Conservation (phyloP, 192 early-diverging fungal species). For the Gigaspora rosea region DNA sequence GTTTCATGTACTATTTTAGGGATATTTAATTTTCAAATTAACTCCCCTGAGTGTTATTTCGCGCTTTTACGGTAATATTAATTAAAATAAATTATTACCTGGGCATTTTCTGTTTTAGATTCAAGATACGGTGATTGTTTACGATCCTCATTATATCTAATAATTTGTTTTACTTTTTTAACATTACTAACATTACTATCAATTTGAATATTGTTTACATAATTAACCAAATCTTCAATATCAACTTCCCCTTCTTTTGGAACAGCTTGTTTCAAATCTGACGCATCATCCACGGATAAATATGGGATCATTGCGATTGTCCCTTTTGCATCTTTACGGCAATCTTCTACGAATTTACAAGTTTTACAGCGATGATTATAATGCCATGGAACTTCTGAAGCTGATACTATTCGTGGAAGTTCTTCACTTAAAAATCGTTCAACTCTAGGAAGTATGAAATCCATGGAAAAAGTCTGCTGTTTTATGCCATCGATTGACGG, state of each 20-base stretch:
- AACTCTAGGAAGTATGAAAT: slow-evolving; percentile 33
- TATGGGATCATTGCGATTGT: slow-evolving; percentile 35
- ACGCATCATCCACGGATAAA: slow-evolving; percentile 28
- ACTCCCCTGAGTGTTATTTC: too few relatives aligned
- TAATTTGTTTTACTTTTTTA: neutral
- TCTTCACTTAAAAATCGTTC: slow-evolving; percentile 32
- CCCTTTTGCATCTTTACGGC: slow-evolving; percentile 30
- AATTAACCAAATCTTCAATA: slow-evolving; percentile 10
- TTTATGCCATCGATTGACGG: slow-evolving; percentile 18
- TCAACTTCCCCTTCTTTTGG: too few relatives aligned
- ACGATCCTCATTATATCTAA: slow-evolving; percentile 3
- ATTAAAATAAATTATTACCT: neutral
- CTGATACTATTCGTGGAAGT: slow-evolving; percentile 23
- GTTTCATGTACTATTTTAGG: too few relatives aligned
- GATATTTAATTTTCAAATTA: too few relatives aligned
- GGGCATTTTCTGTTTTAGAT: neutral
- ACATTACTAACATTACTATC: neutral
- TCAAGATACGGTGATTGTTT: slow-evolving; percentile 12
- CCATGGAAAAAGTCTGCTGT: slow-evolving; percentile 34
- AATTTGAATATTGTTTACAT: slow-evolving; percentile 4
- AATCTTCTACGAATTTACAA: slow-evolving; percentile 32
- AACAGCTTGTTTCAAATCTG: slow-evolving; percentile 13
- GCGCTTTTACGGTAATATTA: too few relatives aligned
- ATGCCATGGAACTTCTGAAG: slow-evolving; percentile 26
- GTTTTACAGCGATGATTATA: slow-evolving; percentile 31